Evolutionary conservation across 352 stramenopile species (phyloP).

Genomic region (Globisporangium emineosum): DNA sequence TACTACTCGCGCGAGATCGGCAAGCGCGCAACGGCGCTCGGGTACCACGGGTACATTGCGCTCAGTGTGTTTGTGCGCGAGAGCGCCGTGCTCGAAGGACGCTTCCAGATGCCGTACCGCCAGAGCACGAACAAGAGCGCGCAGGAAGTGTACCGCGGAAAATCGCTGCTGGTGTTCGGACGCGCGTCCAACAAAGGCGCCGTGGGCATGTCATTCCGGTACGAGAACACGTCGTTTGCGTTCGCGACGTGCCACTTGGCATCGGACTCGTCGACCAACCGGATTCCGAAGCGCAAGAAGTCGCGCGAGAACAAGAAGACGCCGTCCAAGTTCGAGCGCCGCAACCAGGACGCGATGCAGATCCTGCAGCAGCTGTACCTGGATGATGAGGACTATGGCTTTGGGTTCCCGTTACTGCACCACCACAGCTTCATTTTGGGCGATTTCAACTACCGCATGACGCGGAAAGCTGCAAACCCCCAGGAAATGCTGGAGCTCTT

Average conservation of each 20-base stretch:
- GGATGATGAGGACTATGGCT: slow-evolving; percentile 80
- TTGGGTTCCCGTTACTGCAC: slow-evolving; percentile 76
- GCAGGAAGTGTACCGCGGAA: slow-evolving; percentile 74
- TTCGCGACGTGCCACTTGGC: slow-evolving; percentile 84
- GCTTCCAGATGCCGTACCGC: slow-evolving; percentile 65
- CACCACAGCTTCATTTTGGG: slow-evolving; percentile 89
- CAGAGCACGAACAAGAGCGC: slow-evolving; percentile 53
- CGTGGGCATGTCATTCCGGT: slow-evolving; percentile 57
- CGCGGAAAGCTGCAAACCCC: slow-evolving; percentile 36
- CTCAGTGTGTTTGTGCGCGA: slow-evolving; percentile 79
- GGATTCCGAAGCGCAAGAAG: slow-evolving; percentile 29
- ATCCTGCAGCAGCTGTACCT: slow-evolving; percentile 82
- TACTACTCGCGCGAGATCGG: slow-evolving; percentile 83
- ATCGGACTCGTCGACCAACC: slow-evolving; percentile 71
- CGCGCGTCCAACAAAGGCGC: slow-evolving; percentile 73
- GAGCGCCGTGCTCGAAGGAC: slow-evolving; percentile 51
- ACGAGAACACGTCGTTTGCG: slow-evolving; percentile 55
- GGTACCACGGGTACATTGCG: slow-evolving; percentile 88
- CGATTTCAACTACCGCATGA: slow-evolving; percentile 90
- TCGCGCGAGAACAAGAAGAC: slow-evolving; percentile 15
- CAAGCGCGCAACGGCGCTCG: slow-evolving; percentile 67
- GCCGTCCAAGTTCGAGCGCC: slow-evolving; percentile 68
- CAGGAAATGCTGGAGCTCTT: slow-evolving; percentile 52
- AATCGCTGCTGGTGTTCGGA: slow-evolving; percentile 74
- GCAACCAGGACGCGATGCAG: slow-evolving; percentile 80